These are phyloP conservation scores for Aureobasidium sp. DNA, from an alignment of 2,329 filamentous ascomycete species.

Conservation along the genomic window DNA sequence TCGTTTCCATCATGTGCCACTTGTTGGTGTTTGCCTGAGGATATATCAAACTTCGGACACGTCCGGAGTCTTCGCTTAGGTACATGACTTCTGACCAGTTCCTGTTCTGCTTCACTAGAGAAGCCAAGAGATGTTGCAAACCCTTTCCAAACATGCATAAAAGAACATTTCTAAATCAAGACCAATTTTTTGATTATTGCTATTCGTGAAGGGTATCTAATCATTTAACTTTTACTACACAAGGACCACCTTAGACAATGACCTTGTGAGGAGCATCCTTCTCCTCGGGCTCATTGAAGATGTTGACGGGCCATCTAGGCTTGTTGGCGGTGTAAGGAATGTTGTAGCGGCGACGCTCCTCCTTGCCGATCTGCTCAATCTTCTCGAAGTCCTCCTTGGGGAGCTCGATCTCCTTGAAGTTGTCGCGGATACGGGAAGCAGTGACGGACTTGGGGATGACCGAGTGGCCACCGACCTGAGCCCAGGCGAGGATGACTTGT, in stretches of 20 bases:
- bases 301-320: slow-evolving; percentile 14
- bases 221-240: not conserved
- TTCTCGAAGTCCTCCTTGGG: slow-evolving; percentile 68
- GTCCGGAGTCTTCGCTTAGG: no score
- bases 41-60: no score
- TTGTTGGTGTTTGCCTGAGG: no score
- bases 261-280: slow-evolving; percentile 11
- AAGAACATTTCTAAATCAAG: no score
- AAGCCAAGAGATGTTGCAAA: no score
- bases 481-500: slow-evolving; percentile 75
- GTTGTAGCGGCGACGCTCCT: slow-evolving; percentile 67
- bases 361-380: slow-evolving; percentile 56
- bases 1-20: no score
- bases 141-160: no score
- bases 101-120: no score
- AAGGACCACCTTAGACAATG: not conserved
- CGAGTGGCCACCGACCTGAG: slow-evolving; percentile 69
- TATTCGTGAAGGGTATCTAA: not conserved
- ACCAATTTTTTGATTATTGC: not conserved
- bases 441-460: slow-evolving; percentile 83
- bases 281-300: slow-evolving; percentile 3
- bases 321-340: slow-evolving; percentile 8
- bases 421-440: slow-evolving; percentile 63
- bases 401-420: slow-evolving; percentile 61
- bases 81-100: no score